Evolutionary conservation across 768 basidiomycete genomes (phyloP), one percentile per base, ranked within the genome.

Genomic region (Naganishia antarctica): DNA sequence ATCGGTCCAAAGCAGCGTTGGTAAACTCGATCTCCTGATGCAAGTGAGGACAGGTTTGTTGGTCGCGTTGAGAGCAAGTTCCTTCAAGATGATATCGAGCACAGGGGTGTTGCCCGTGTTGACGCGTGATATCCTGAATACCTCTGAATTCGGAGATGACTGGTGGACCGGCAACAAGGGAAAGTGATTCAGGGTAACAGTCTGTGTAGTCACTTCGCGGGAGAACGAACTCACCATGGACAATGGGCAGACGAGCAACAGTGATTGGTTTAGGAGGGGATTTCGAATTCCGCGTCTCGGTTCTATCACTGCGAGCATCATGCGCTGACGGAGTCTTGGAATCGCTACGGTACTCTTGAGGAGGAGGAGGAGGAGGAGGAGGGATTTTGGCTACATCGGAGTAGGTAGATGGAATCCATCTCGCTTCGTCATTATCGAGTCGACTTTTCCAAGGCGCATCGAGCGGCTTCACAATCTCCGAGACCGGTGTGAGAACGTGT

Each of bases 71-170:
- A 9, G 34, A 34, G 31, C 53, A 57, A 16, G 3, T 13, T 23
- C 53, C 53, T 57, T 57, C 53, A 23, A 57, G 53, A 57, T 57
- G 53, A 15, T 40, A 57, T 4, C 53, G 34, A 21, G 53, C 53
- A 29, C 53, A 57, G 9, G 53, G 53, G 13, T 57, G 16, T 37
- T 40, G 32, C 1, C 53, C 53, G 34, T 9, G 40, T 23, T 57
- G 34, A 7, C 53, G 34, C 37, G 37, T 57, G 31, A 57, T 5
- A 11, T 40, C 34, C 23, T 57, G 53, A 21, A 57, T 57, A 21
- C 53, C 34, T 32, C 25, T 26, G 32, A 57, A 57, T 18, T 57
- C 53, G 34, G 53, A 40, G 3, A 57, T 41, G 53, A 57, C 53
- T 57, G 32, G 53, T 2, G 3, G 31, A 34, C 12, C 21, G 50